Base-by-base conservation (phyloP, 2,329 filamentous ascomycete genomes). In the Xylariales sp. region DNA sequence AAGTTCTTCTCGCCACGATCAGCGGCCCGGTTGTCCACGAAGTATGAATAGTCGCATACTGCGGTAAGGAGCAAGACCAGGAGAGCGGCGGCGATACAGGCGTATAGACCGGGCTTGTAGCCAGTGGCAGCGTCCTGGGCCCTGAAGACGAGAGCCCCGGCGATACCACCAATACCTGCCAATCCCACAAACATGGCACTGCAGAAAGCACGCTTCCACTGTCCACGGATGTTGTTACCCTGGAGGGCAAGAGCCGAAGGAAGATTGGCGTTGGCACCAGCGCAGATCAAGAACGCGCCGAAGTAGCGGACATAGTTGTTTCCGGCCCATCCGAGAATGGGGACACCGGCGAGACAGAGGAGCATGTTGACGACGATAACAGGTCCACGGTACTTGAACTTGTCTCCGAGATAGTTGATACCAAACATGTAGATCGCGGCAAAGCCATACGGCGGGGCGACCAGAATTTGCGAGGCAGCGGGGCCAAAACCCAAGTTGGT, bases 131-230 rank as follows among this genome's bases (percentile, higher is more conserved):
- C 73, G 74, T 90, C 88, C 77, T 89, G 77, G 1, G 76, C 73
- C 32, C 89, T 84, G 81, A 95, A 96, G 14, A 95, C 90, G 63
- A 93, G 83, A 71, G 87, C 88, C 28, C 92, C 92, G 0, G 88
- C 87, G 70, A 96, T 96, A 39, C 93, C 93, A 54, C 93, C 93
- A 34, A 97, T 83, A 3, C 91, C 92, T 9, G 92, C 92, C 57
- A 92, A 87, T 0, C 90, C 91, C 5, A 96, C 91, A 1, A 96
- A 85, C 0, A 90, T 91, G 3, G 93, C 91, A 67, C 89, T 91
- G 78, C 89, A 91, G 73, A 96, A 90, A 0, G 93, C 93, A 59
- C 93, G 88, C 82, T 95, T 97, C 92, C 93, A 97, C 81, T 96
- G 93, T 0, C 93, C 93, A 63, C 92, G 89, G 76, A 97, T 91